These are phyloP conservation scores for Penicillium paxilli DNA, from an alignment of 495 filamentous ascomycete species.

Conservation along the genomic window DNA sequence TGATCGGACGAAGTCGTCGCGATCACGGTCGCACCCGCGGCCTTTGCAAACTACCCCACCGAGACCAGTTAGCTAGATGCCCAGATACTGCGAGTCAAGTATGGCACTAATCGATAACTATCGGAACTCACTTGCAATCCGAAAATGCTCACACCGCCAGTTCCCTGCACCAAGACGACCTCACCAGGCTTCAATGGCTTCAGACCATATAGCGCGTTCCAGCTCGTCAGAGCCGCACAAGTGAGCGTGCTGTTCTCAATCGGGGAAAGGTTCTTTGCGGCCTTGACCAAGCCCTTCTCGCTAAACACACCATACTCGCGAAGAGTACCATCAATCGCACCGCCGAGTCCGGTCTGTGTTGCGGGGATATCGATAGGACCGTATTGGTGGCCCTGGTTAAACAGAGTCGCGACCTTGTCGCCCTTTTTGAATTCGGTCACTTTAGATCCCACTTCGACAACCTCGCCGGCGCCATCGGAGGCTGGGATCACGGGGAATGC, in stretches of 20 bases:
- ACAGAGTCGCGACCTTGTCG: slow-evolving; percentile 72
- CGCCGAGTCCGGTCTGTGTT: slow-evolving; percentile 63
- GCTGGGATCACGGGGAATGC: slow-evolving; percentile 59
- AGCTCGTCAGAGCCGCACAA: slow-evolving; percentile 76
- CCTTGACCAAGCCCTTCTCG: slow-evolving; percentile 66
- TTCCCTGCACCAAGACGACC: slow-evolving; percentile 75
- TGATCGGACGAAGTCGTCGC: slow-evolving; percentile 70
- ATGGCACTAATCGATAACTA: too few relatives aligned
- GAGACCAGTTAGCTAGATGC: not conserved
- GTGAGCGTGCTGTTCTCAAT: slow-evolving; percentile 66
- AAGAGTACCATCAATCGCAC: slow-evolving; percentile 67
- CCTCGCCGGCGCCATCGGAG: slow-evolving; percentile 78
- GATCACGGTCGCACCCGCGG: slow-evolving; percentile 77
- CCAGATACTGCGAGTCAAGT: too few relatives aligned
- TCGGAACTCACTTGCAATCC: slow-evolving; percentile 66
- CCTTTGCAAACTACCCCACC: slow-evolving; percentile 70
- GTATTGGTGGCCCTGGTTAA: slow-evolving; percentile 74
- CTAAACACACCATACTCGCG: slow-evolving; percentile 71
- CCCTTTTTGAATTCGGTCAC: slow-evolving; percentile 69
- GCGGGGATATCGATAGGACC: slow-evolving; percentile 51
- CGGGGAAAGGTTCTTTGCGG: slow-evolving; percentile 61
- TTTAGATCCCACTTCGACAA: slow-evolving; percentile 66
- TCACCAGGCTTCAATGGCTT: slow-evolving; percentile 66
- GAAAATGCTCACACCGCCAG: slow-evolving; percentile 80
- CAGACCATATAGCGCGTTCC: slow-evolving; percentile 80